phyloP scores from a whole-genome alignment of 2,329 filamentous ascomycete species.

The Aureobasidium pullulans region DNA sequence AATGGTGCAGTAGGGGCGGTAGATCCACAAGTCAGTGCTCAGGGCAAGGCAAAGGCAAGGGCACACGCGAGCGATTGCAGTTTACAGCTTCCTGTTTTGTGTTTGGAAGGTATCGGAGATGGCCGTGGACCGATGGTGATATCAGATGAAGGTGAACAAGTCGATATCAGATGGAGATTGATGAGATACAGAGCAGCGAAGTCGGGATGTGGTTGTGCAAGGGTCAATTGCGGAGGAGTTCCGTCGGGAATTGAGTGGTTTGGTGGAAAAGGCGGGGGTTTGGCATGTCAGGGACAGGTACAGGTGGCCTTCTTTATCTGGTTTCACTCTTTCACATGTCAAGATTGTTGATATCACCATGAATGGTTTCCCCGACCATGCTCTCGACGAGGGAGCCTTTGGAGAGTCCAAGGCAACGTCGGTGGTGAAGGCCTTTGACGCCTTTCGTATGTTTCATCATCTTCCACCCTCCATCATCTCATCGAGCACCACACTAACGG shows the following conservation, averaged over 20 bases:
- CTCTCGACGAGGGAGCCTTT: slow-evolving; percentile 72
- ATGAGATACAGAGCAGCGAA: not conserved
- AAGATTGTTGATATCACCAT: slow-evolving; percentile 38
- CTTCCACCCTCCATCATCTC: slow-evolving; percentile 30
- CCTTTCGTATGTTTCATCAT: slow-evolving; percentile 62
- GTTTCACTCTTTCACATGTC: slow-evolving; percentile 4
- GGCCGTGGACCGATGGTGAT: no score
- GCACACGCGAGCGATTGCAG: no score
- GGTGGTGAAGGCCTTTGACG: slow-evolving; percentile 80
- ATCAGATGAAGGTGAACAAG: no score
- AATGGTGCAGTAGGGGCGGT: no score
- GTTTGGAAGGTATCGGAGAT: no score
- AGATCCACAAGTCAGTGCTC: no score
- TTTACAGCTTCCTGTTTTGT: no score
- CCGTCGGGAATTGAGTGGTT: not conserved
- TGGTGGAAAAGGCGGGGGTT: not conserved
- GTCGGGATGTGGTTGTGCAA: not conserved
- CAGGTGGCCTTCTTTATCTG: not conserved
- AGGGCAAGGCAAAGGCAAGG: no score
- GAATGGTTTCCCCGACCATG: slow-evolving; percentile 69
- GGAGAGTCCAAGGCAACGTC: slow-evolving; percentile 57
- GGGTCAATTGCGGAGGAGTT: not conserved
- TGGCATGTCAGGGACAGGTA: slow-evolving; percentile 5
- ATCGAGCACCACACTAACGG: not conserved
- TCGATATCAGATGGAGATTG: not conserved